phyloP scores from a whole-genome alignment of 2,329 filamentous ascomycete genomes.

The Acrodontium crateriforme region DNA sequence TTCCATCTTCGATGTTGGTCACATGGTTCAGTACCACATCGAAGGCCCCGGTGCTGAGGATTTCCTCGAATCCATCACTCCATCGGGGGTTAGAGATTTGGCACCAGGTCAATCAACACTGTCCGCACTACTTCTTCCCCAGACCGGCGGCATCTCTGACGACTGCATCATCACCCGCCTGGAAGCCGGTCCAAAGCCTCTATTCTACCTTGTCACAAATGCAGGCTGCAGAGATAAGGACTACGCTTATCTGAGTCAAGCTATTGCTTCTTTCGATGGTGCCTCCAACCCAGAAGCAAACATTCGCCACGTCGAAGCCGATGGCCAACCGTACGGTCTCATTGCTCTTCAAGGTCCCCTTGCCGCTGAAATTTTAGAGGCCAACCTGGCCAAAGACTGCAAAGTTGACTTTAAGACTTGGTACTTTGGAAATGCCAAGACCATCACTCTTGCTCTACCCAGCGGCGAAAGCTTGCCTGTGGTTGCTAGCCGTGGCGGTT shows the following conservation, averaged over 20 bases:
- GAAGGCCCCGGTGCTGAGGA: slow-evolving; percentile 64
- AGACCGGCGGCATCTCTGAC: slow-evolving; percentile 82
- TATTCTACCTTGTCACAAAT: slow-evolving; percentile 92
- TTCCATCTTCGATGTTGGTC: slow-evolving; percentile 88
- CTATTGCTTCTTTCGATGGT: slow-evolving; percentile 49
- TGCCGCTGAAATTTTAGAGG: slow-evolving; percentile 53
- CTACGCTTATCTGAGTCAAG: slow-evolving; percentile 55
- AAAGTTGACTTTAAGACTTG: slow-evolving; percentile 45
- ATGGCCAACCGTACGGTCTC: slow-evolving; percentile 53
- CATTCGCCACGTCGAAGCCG: slow-evolving; percentile 23
- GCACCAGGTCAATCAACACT: slow-evolving; percentile 59
- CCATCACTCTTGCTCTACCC: slow-evolving; percentile 49
- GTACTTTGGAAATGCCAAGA: slow-evolving; percentile 67
- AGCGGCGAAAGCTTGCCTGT: slow-evolving; percentile 41
- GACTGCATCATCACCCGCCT: slow-evolving; percentile 82
- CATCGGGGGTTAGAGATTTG: slow-evolving; percentile 54
- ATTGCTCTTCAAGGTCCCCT: slow-evolving; percentile 82
- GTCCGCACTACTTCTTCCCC: slow-evolving; percentile 66
- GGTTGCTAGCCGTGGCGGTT: slow-evolving; percentile 77
- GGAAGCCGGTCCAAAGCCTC: slow-evolving; percentile 31
- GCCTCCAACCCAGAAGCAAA: slow-evolving; percentile 29
- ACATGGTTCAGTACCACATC: slow-evolving; percentile 87
- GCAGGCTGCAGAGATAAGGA: slow-evolving; percentile 87
- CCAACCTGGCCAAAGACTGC: slow-evolving; percentile 42
- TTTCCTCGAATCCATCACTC: slow-evolving; percentile 76